Evolutionary conservation across 176 grass and related monocot genomes (phyloP).

Genomic region (Carex scoparia): DNA sequence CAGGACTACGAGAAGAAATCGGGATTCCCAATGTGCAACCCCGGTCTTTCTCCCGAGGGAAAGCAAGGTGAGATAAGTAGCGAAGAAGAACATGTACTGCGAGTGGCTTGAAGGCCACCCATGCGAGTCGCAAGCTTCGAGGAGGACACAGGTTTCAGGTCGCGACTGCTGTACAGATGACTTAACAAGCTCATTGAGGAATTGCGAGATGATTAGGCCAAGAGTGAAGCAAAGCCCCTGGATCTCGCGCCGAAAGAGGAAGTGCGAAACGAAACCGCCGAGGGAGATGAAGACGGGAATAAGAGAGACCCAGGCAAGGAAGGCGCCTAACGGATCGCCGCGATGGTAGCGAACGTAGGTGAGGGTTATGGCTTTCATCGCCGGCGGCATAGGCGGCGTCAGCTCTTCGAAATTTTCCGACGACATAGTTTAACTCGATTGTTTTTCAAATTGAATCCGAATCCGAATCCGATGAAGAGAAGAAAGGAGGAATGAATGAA

Average conservation of each 20-base stretch:
- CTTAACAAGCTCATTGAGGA: constrained; percentile 85
- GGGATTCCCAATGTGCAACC: constrained; percentile 11
- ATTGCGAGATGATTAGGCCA: constrained; percentile 70
- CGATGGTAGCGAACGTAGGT: constrained; percentile 81
- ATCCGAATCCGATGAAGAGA: background rate
- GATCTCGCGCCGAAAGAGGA: constrained; percentile 94
- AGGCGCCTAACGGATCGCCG: constrained; percentile 65
- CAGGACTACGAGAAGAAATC: constrained; percentile 35
- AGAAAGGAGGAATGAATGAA: background rate
- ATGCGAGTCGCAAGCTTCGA: constrained; percentile 89
- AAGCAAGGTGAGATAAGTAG: constrained; percentile 76
- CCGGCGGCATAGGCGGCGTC: constrained; percentile 42
- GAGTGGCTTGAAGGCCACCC: constrained; percentile 94
- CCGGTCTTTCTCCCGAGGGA: constrained; percentile 23
- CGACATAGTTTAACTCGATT: background rate
- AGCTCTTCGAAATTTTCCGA: constrained; percentile 49
- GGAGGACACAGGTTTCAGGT: constrained; percentile 60
- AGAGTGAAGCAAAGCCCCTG: constrained; percentile 74
- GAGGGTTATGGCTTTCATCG: constrained; percentile 79
- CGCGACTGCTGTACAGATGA: constrained; percentile 81
- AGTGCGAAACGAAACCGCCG: constrained; percentile 91
- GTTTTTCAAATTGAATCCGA: background rate
- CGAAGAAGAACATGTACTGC: constrained; percentile 98
- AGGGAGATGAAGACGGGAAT: constrained; percentile 89
- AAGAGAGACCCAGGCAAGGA: constrained; percentile 94